Percentiles rank a stretch among this genome's conserved stretches.
Evolutionary conservation across 2,329 filamentous ascomycete genomes (phyloP).

Genomic region (Alternaria rosae): DNA sequence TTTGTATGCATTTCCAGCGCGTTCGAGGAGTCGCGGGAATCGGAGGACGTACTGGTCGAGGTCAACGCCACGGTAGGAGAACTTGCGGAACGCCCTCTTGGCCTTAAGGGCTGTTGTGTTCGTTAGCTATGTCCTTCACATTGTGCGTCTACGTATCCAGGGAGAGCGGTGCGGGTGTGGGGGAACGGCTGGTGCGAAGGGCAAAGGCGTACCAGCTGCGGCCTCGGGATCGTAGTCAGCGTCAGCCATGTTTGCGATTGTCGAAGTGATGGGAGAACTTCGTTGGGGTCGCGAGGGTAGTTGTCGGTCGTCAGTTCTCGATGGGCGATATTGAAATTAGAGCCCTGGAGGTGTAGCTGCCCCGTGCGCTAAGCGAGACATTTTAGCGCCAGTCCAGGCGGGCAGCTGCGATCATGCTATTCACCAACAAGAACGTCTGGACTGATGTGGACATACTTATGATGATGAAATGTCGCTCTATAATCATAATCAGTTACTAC

Average conservation of each 20-base stretch:
- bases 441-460: not conserved
- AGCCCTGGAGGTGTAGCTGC: conserved; percentile 10
- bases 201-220: conserved; percentile 73
- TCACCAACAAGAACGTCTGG: not conserved
- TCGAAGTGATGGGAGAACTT: conserved; percentile 54
- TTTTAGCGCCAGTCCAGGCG: conserved; percentile 14
- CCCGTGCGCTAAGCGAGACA: conserved; percentile 14
- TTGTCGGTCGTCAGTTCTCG: conserved; percentile 32
- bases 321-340: conserved; percentile 3
- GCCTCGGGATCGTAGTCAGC: conserved; percentile 69
- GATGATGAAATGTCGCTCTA: not conserved
- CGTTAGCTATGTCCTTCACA: conserved; percentile 36
- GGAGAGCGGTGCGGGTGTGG: conserved; percentile 16
- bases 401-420: not conserved
- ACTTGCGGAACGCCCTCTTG: conserved; percentile 99
- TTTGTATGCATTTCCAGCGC: not conserved
- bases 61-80: conserved; percentile 99
- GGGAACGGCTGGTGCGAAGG: conserved; percentile 15
- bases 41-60: conserved; percentile 87
- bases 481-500: accelerated
- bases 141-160: conserved; percentile 6
- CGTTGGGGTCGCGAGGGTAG: conserved; percentile 44
- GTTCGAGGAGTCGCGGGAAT: not conserved
- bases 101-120: conserved; percentile 85
- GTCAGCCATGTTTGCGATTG: conserved; percentile 81